Percentiles rank a stretch among this genome's conserved stretches.
Evolutionary conservation across 805 yeast genomes (phyloP).

Genomic region (Soucietia sequanensis): DNA sequence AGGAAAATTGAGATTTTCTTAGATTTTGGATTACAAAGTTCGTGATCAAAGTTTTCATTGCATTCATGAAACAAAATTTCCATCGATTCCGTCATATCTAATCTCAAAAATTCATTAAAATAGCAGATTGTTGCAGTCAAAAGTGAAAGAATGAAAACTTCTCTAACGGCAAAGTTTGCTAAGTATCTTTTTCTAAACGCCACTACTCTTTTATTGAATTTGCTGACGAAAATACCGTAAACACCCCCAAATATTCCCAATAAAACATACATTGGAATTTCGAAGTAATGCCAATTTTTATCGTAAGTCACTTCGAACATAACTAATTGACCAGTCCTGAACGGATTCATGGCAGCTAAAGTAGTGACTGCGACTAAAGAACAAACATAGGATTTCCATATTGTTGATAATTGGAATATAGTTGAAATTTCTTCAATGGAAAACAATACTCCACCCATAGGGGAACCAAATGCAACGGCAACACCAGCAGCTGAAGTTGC

Average conservation of each 20-base stretch:
- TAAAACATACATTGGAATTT: conserved; percentile 73
- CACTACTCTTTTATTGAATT: conserved; percentile 72
- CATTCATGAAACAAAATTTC: conserved; percentile 86
- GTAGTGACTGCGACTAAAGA: conserved; percentile 84
- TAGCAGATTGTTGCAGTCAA: conserved; percentile 77
- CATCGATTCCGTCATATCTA: conserved; percentile 97
- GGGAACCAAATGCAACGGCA: conserved; percentile 96
- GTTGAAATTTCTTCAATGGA: conserved; percentile 88
- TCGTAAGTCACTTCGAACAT: conserved; percentile 89
- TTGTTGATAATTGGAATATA: conserved; percentile 68
- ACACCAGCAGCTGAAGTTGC: conserved; percentile 98
- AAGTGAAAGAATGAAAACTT: conserved; percentile 64
- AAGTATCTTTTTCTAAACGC: conserved; percentile 74
- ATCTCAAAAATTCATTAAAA: conserved; percentile 73
- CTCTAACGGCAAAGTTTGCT: conserved; percentile 58
- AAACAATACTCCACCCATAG: conserved; percentile 94
- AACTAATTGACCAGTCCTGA: conserved; percentile 91
- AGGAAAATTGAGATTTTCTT: conserved; percentile 38
- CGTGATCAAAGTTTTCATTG: conserved; percentile 42
- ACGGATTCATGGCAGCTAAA: conserved; percentile 81
- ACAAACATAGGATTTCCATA: conserved; percentile 92
- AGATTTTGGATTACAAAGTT: conserved; percentile 34
- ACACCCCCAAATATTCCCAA: conserved; percentile 91
- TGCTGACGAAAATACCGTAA: conserved; percentile 77
- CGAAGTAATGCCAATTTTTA: conserved; percentile 81